These are phyloP conservation scores for Fraxinus angustifolia DNA, from an alignment of 305 asterid genomes.

Conservation along the genomic window DNA sequence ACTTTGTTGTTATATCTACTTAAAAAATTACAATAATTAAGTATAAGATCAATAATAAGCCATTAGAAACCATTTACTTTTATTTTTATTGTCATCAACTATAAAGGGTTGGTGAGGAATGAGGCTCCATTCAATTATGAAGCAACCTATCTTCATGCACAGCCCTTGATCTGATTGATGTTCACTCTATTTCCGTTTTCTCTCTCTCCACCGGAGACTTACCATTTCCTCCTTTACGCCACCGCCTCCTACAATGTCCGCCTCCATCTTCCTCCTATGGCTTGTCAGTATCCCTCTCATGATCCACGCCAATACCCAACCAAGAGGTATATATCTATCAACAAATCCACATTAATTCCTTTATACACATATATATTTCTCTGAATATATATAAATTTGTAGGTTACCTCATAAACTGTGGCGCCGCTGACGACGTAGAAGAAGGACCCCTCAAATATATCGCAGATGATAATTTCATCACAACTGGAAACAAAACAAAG, in stretches of 20 bases:
- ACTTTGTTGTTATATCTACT: not conserved
- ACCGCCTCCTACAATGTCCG: conserved; percentile 50
- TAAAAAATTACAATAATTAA: not conserved
- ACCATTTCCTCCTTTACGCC: conserved; percentile 25
- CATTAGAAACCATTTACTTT: not conserved
- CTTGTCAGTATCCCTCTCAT: conserved; percentile 58
- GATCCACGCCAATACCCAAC: conserved; percentile 41
- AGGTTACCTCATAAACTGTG: conserved; percentile 70
- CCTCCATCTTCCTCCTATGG: conserved; percentile 79
- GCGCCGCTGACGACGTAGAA: conserved; percentile 36
- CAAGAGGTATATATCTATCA: conserved; percentile 40
- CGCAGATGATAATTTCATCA: conserved; percentile 49
- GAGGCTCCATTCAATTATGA: conserved; percentile 24
- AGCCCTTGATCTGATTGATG: conserved; percentile 39
- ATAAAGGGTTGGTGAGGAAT: not conserved
- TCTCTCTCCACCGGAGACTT: conserved; percentile 28
- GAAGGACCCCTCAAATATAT: conserved; percentile 46
- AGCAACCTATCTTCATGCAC: conserved; percentile 41
- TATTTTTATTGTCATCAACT: not conserved
- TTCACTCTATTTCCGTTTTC: conserved; percentile 18
- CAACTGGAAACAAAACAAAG: conserved; percentile 50
- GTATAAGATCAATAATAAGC: not conserved
- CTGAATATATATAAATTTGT: not conserved
- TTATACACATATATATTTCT: not conserved
- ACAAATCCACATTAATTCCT: not conserved